A percentile compares a stretch with the other conserved stretches of the same genome.
These are phyloP conservation scores for Euptelea pleiosperma DNA, from an alignment of 164 flowering plant species.

Conservation along the genomic window DNA sequence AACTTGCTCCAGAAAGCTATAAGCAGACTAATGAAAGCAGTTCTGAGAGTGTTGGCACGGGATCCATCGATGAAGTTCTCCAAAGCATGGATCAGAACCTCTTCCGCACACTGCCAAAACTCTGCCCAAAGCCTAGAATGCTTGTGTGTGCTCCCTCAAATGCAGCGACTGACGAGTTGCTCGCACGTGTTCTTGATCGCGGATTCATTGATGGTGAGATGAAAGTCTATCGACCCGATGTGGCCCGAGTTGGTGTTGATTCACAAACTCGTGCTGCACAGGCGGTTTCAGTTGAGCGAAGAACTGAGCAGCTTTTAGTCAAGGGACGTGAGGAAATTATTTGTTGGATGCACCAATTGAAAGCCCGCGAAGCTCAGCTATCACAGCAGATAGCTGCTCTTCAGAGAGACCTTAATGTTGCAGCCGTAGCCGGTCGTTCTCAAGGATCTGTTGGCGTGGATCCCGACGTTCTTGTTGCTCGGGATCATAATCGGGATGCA, in stretches of 20 bases:
- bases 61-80: conserved; percentile 93
- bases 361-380: conserved; percentile 57
- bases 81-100: conserved; percentile 93
- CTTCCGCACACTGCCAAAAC: conserved; percentile 84
- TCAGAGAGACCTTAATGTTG: conserved; percentile 69
- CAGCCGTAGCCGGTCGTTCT: conserved; percentile 74
- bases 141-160: conserved; percentile 98
- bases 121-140: conserved; percentile 95
- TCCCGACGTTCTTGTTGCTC: conserved; percentile 81
- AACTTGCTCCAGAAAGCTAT: conserved; percentile 90
- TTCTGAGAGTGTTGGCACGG: conserved; percentile 47
- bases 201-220: conserved; percentile 99
- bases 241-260: conserved; percentile 96
- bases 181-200: conserved; percentile 94
- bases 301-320: conserved; percentile 79
- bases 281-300: conserved; percentile 97
- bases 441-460: conserved; percentile 98
- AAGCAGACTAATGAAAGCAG: conserved; percentile 62
- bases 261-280: conserved; percentile 95
- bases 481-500: conserved; percentile 77
- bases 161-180: conserved; percentile 98
- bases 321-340: conserved; percentile 68
- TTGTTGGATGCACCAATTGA: conserved; percentile 75
- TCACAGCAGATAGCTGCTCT: conserved; percentile 66
- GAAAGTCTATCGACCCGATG: conserved; percentile 94